Conservation (phyloP, 306 rosid species). For the Corylus heterophylla region DNA sequence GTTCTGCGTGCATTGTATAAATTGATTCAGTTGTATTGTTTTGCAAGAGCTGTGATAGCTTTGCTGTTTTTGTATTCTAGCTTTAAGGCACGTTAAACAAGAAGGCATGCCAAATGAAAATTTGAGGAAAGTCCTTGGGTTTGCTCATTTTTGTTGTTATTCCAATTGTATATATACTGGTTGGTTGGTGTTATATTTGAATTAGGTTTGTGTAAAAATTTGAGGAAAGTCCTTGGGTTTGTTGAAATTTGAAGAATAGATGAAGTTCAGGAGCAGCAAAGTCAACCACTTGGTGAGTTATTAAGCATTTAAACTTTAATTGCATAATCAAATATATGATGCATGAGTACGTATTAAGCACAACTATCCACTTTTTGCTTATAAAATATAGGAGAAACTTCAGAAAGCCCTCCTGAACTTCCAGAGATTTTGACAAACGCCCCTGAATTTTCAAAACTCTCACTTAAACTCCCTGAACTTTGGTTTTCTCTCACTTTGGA, state of each 20-base stretch:
- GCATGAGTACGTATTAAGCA: background rate
- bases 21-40: background rate
- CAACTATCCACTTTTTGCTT: background rate
- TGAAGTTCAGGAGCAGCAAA: constrained; percentile 49
- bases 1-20: background rate
- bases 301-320: background rate
- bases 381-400: background rate
- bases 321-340: background rate
- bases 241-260: constrained; percentile 37
- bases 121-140: too few species aligned
- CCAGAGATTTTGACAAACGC: too few species aligned
- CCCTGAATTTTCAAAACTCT: too few species aligned
- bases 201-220: constrained; percentile 10
- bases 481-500: too few species aligned
- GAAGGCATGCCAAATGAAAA: too few species aligned
- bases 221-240: background rate
- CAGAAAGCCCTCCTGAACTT: too few species aligned
- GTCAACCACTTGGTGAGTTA: constrained; percentile 23
- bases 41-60: too few species aligned
- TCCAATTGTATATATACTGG: background rate
- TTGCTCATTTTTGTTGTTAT: too few species aligned
- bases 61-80: too few species aligned
- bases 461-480: too few species aligned
- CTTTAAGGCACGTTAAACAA: background rate
- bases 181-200: background rate